A percentile compares a stretch with the other conserved stretches of the same genome.
These are phyloP conservation scores for Metschnikowia hibisci DNA, from an alignment of 805 yeast genomes.

Conservation along the genomic window DNA sequence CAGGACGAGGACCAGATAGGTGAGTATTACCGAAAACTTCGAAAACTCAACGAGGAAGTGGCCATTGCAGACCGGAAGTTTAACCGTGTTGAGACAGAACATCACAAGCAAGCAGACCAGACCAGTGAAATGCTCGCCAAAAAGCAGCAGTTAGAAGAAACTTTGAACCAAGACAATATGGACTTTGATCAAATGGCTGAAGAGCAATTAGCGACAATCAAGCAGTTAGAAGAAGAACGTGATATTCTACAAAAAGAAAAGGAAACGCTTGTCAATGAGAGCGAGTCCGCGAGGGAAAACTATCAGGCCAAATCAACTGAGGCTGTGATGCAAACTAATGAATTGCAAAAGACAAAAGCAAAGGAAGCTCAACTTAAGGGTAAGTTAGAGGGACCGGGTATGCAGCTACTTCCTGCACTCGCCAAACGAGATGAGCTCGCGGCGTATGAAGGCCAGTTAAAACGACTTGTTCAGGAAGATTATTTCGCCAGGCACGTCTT, in stretches of 20 bases:
- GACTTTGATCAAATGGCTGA: constrained; percentile 11
- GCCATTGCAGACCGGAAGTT: constrained; percentile 29
- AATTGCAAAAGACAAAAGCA: constrained; percentile 20
- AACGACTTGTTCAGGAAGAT: constrained; percentile 26
- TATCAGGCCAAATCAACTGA: constrained; percentile 34
- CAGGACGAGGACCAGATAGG: constrained; percentile 39
- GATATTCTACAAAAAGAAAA: constrained; percentile 23
- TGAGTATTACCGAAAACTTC: constrained; percentile 34
- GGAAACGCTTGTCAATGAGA: constrained; percentile 24
- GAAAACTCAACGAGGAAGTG: constrained; percentile 34
- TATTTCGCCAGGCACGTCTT: constrained; percentile 26
- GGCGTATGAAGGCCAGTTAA: constrained; percentile 25
- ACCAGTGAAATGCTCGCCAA: constrained; percentile 7
- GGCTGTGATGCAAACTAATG: constrained; percentile 29
- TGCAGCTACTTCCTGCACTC: constrained; percentile 31
- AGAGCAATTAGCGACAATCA: constrained; percentile 22
- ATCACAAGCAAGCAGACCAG: constrained; percentile 18
- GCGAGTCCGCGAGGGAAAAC: constrained; percentile 25
- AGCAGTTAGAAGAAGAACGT: constrained; percentile 26
- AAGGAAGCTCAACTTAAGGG: constrained; percentile 17
- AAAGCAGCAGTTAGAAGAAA: constrained; percentile 10
- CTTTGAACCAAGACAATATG: constrained; percentile 14
- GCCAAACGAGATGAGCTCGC: constrained; percentile 32
- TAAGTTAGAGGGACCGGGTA: constrained; percentile 34
- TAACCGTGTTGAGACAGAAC: constrained; percentile 28